Percentiles rank a stretch among this genome's conserved stretches.
Conservation (phyloP, 345 rosid genomes). For the Mangifera indica region DNA sequence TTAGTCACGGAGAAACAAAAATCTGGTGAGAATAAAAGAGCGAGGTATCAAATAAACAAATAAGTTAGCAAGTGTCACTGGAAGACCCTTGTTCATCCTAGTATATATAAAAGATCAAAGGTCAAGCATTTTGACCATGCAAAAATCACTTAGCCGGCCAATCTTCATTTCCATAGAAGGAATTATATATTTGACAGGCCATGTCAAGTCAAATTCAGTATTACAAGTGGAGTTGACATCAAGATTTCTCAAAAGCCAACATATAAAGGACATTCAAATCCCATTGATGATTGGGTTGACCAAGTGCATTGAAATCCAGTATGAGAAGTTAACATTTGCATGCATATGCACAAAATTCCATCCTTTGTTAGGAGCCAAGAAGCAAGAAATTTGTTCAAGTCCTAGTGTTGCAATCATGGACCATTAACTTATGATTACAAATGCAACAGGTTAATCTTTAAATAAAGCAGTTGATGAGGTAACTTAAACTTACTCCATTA, state of each 20-base stretch:
- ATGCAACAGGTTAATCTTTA: neutral
- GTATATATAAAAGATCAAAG: slow-evolving; percentile 8
- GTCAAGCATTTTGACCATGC: neutral
- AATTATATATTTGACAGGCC: neutral
- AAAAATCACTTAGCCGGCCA: neutral
- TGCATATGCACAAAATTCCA: slow-evolving; percentile 1
- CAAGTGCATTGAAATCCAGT: neutral
- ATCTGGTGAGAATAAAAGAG: neutral
- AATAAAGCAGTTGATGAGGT: neutral
- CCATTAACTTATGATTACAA: neutral
- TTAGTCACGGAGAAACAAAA: neutral
- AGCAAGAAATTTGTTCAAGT: slow-evolving; percentile 1
- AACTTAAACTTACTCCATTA: slow-evolving; percentile 70
- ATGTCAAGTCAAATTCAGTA: slow-evolving; percentile 3
- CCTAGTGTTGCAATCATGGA: slow-evolving; percentile 8
- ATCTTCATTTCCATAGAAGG: neutral
- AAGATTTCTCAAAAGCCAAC: neutral
- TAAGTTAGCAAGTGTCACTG: neutral
- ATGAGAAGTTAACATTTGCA: neutral
- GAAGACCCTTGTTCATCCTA: neutral
- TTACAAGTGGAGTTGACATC: neutral
- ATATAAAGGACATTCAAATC: slow-evolving; percentile 2
- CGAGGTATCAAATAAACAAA: neutral
- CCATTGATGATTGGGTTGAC: neutral
- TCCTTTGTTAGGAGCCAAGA: neutral